phyloP scores from a whole-genome alignment of 2,329 filamentous ascomycete genomes.

The Rosellinia necatrix region DNA sequence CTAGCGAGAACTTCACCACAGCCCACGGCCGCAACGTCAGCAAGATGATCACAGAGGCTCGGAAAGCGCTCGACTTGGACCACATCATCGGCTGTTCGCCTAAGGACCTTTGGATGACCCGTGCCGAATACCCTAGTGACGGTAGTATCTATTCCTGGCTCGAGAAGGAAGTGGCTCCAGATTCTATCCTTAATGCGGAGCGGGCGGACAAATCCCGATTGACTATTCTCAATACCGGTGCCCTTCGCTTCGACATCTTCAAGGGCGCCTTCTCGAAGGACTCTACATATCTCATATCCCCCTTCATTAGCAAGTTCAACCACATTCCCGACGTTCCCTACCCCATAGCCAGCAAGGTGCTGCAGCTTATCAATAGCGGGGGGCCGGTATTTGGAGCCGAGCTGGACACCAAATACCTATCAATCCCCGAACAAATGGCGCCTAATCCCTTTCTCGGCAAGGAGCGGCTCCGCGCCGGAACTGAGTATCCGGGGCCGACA shows the following conservation, averaged over 20 bases:
- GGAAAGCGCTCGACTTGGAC: slow-evolving; percentile 74
- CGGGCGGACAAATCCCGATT: slow-evolving; percentile 67
- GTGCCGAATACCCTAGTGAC: slow-evolving; percentile 72
- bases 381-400: slow-evolving; percentile 52
- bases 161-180: slow-evolving; percentile 73
- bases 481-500: slow-evolving; percentile 1
- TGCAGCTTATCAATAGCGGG: slow-evolving; percentile 61
- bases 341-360: slow-evolving; percentile 69
- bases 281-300: slow-evolving; percentile 82
- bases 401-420: slow-evolving; percentile 52
- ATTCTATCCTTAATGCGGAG: slow-evolving; percentile 61
- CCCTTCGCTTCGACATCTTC: slow-evolving; percentile 94
- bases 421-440: slow-evolving; percentile 52
- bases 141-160: slow-evolving; percentile 84
- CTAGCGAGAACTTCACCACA: slow-evolving; percentile 75
- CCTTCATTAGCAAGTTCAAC: slow-evolving; percentile 79
- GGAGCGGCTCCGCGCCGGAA: background rate
- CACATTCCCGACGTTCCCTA: slow-evolving; percentile 84
- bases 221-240: slow-evolving; percentile 85
- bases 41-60: slow-evolving; percentile 68
- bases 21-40: slow-evolving; percentile 74
- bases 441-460: slow-evolving; percentile 24
- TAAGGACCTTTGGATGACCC: slow-evolving; percentile 78
- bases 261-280: slow-evolving; percentile 89
- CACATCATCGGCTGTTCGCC: slow-evolving; percentile 82